Conservation (phyloP, 2,329 filamentous ascomycete species). For the Xylaria sp. region DNA sequence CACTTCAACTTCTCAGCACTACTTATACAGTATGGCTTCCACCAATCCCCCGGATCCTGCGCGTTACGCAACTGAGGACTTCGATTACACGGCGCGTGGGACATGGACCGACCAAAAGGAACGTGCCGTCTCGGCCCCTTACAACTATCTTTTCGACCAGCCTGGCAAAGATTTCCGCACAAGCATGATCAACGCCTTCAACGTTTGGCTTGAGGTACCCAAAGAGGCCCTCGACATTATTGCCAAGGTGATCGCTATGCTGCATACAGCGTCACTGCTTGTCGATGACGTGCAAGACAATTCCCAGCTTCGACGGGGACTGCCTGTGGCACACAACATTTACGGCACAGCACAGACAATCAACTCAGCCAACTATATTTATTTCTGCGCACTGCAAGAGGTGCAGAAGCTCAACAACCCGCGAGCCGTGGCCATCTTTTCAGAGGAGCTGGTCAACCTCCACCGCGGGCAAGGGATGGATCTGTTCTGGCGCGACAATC, state of each 20-base stretch:
- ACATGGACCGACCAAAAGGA: conserved; percentile 81
- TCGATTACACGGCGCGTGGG: conserved; percentile 61
- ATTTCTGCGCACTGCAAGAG: conserved; percentile 82
- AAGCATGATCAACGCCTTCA: conserved; percentile 83
- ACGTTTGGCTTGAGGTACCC: conserved; percentile 81
- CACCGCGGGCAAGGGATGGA: conserved; percentile 93
- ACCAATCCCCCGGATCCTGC: conserved; percentile 59
- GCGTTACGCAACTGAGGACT: conserved; percentile 65
- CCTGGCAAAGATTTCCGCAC: conserved; percentile 87
- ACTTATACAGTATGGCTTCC: conserved; percentile 51
- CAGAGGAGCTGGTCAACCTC: conserved; percentile 84
- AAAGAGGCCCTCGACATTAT: conserved; percentile 75
- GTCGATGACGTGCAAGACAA: conserved; percentile 91
- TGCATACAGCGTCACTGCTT: conserved; percentile 84
- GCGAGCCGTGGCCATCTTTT: conserved; percentile 74
- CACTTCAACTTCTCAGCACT: conserved; percentile 47
- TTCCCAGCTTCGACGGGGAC: conserved; percentile 77
- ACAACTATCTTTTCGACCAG: conserved; percentile 80
- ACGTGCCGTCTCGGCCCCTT: conserved; percentile 79
- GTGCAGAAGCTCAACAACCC: conserved; percentile 76
- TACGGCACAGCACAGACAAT: conserved; percentile 90
- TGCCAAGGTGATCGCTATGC: conserved; percentile 82
- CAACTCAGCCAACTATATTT: conserved; percentile 90
- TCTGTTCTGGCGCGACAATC: conserved; percentile 86
- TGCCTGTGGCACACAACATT: conserved; percentile 84